A percentile compares a stretch with the other conserved stretches of the same genome.
phyloP scores from a whole-genome alignment of 495 filamentous ascomycete species.

The Aspergillus homomorphus region DNA sequence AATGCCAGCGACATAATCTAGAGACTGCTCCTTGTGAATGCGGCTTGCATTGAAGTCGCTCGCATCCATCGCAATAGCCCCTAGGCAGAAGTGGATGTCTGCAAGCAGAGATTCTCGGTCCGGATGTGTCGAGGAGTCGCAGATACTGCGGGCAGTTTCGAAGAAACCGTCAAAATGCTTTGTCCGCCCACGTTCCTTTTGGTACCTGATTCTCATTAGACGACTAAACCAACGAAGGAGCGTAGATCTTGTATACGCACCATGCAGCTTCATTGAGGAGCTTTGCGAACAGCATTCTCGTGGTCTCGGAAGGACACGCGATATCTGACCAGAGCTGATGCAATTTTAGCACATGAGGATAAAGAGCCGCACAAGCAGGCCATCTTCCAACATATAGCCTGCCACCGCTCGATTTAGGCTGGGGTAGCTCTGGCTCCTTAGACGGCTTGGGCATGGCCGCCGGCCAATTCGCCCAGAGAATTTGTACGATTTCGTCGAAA shows the following conservation, averaged over 20 bases:
- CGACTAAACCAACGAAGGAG: background rate
- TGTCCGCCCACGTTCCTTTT: constrained; percentile 19
- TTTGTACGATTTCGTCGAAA: constrained; percentile 18
- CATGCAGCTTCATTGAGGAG: constrained; percentile 24
- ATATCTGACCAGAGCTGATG: constrained; percentile 18
- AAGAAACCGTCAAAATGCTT: constrained; percentile 19
- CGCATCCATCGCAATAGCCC: constrained; percentile 16
- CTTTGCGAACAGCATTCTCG: constrained; percentile 18
- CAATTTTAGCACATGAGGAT: constrained; percentile 23
- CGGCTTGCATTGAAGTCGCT: constrained; percentile 13
- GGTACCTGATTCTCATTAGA: constrained; percentile 9
- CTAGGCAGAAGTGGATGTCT: constrained; percentile 19
- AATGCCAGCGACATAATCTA: constrained; percentile 5
- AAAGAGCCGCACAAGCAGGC: constrained; percentile 25
- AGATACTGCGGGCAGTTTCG: constrained; percentile 13
- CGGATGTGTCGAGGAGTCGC: constrained; percentile 7
- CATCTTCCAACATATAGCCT: constrained; percentile 15
- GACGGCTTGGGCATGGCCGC: constrained; percentile 20
- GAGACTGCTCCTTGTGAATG: constrained; percentile 14
- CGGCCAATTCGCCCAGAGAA: constrained; percentile 23
- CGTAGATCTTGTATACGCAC: constrained; percentile 12
- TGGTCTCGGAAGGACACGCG: constrained; percentile 7
- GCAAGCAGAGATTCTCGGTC: constrained; percentile 22
- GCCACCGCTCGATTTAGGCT: constrained; percentile 18
- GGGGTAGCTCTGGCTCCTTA: constrained; percentile 21